Evolutionary conservation across 495 filamentous ascomycete species (phyloP).

Genomic region (Lasiosphaeris hirsuta): DNA sequence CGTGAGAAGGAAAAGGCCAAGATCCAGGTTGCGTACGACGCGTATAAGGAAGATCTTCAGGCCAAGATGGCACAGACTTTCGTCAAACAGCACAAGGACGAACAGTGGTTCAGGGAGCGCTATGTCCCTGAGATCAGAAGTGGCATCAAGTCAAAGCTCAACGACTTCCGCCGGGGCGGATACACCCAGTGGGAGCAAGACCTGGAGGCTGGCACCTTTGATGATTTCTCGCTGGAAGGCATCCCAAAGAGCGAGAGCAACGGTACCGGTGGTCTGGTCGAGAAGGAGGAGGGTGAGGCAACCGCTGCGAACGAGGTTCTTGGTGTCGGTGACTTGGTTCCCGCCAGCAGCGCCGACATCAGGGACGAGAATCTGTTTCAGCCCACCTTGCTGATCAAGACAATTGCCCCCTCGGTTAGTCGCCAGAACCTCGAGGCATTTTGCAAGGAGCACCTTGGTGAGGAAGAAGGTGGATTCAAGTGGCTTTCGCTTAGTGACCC

Average conservation of each 20-base stretch:
- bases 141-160: constrained; percentile 62
- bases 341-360: constrained; percentile 72
- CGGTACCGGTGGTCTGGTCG: constrained; percentile 77
- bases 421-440: constrained; percentile 89
- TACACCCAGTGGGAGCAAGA: constrained; percentile 85
- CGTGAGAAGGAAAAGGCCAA: constrained; percentile 82
- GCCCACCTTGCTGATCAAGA: constrained; percentile 95
- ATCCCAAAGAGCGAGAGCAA: constrained; percentile 93
- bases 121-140: constrained; percentile 81
- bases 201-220: constrained; percentile 76
- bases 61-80: constrained; percentile 85
- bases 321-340: constrained; percentile 83
- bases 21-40: constrained; percentile 89
- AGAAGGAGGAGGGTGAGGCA: constrained; percentile 93
- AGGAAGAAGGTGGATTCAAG: constrained; percentile 81
- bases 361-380: constrained; percentile 78
- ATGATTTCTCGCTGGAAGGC: constrained; percentile 91
- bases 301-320: constrained; percentile 88
- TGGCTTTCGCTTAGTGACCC: constrained; percentile 93
- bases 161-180: constrained; percentile 67
- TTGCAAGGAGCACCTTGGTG: constrained; percentile 86
- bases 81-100: constrained; percentile 82
- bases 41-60: constrained; percentile 91
- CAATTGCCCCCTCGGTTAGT: constrained; percentile 92
- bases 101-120: constrained; percentile 97